Conservation (phyloP, 1,284 basidiomycete species). For the Vanrija humicola region DNA sequence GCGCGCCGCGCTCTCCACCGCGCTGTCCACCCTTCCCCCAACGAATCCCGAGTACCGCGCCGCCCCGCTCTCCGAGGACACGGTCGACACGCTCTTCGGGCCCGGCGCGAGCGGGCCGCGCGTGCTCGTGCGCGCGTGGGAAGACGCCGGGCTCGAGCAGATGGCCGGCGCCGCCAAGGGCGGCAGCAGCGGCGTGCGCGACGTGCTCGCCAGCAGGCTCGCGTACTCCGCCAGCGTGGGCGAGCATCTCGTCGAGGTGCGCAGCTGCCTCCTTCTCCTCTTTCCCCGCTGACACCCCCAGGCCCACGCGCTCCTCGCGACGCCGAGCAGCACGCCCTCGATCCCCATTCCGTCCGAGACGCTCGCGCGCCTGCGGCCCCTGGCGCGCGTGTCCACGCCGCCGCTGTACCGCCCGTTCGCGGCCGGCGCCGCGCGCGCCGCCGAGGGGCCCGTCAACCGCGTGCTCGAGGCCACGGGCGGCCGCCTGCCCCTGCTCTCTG, state of each 20-base stretch:
- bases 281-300: slow-evolving; percentile 9
- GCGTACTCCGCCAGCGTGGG: slow-evolving; percentile 30
- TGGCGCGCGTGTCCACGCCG: slow-evolving; percentile 16
- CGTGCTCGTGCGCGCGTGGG: slow-evolving; percentile 35
- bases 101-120: slow-evolving; percentile 19
- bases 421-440: not conserved
- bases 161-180: slow-evolving; percentile 13
- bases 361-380: slow-evolving; percentile 9
- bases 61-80: slow-evolving; percentile 8
- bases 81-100: slow-evolving; percentile 41
- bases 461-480: slow-evolving; percentile 10
- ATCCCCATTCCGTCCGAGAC: slow-evolving; percentile 27
- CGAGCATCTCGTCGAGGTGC: slow-evolving; percentile 41
- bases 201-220: slow-evolving; percentile 24
- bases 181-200: slow-evolving; percentile 6
- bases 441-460: not conserved
- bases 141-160: slow-evolving; percentile 21
- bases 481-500: slow-evolving; percentile 27
- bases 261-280: not conserved
- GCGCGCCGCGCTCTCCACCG: slow-evolving; percentile 29
- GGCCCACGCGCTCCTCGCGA: slow-evolving; percentile 39
- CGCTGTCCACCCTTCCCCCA: slow-evolving; percentile 19
- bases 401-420: slow-evolving; percentile 9
- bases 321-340: slow-evolving; percentile 21
- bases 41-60: not conserved